phyloP scores from a whole-genome alignment of 75 land plant genomes.

The Pinus tabuliformis region DNA sequence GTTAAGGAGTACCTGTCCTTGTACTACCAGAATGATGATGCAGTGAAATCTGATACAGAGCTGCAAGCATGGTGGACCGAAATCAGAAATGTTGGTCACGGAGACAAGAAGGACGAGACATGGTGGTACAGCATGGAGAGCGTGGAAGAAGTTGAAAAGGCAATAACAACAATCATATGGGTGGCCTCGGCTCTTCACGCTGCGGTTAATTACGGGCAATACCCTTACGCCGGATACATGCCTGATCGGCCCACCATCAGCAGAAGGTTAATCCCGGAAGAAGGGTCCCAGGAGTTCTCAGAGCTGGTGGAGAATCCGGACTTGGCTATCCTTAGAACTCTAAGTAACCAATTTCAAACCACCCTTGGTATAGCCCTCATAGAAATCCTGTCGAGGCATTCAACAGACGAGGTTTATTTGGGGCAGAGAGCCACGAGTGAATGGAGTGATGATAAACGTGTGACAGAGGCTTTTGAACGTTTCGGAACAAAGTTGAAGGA shows the following conservation, averaged over 20 bases:
- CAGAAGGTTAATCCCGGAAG: slow-evolving; percentile 62
- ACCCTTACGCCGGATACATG: slow-evolving; percentile 59
- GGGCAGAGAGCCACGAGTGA: slow-evolving; percentile 38
- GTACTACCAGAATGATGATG: slow-evolving; percentile 33
- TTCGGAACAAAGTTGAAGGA: not conserved
- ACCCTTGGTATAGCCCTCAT: not conserved
- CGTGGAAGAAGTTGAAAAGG: slow-evolving; percentile 20
- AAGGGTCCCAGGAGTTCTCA: not conserved
- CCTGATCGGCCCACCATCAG: slow-evolving; percentile 62
- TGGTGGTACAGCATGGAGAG: slow-evolving; percentile 49
- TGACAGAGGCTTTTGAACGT: not conserved
- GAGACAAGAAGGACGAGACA: slow-evolving; percentile 41
- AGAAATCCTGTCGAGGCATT: slow-evolving; percentile 79
- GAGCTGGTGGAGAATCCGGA: too few relatives aligned
- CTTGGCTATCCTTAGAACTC: not conserved
- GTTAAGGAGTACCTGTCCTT: slow-evolving; percentile 35
- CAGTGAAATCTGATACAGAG: slow-evolving; percentile 34
- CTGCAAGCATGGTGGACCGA: slow-evolving; percentile 64
- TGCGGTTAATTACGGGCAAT: slow-evolving; percentile 61
- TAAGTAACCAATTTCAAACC: not conserved
- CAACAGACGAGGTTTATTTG: slow-evolving; percentile 77
- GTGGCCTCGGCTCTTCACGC: slow-evolving; percentile 33
- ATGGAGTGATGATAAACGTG: slow-evolving; percentile 5
- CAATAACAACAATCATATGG: slow-evolving; percentile 44
- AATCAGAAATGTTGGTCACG: slow-evolving; percentile 38